Evolutionary conservation across 1,284 basidiomycete species (phyloP).

Genomic region (Sutorius eximius): DNA sequence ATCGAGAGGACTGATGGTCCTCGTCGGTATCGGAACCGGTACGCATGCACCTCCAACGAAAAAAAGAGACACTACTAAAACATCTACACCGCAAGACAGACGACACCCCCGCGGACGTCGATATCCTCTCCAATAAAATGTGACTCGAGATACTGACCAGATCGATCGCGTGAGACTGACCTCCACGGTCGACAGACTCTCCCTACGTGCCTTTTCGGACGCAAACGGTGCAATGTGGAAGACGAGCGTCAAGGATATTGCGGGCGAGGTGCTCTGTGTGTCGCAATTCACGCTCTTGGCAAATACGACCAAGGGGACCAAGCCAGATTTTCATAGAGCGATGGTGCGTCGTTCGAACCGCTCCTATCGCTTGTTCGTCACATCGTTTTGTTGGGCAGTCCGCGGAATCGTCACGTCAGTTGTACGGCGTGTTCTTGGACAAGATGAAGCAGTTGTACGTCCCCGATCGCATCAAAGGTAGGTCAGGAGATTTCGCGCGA

Average conservation of each 20-base stretch:
- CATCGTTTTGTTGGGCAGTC: slow-evolving; percentile 42
- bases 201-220: slow-evolving; percentile 73
- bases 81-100: slow-evolving; percentile 46
- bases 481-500: neutral
- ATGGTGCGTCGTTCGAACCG: slow-evolving; percentile 56
- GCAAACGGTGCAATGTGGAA: slow-evolving; percentile 72
- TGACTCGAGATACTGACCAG: slow-evolving; percentile 28
- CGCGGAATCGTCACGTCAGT: slow-evolving; percentile 61
- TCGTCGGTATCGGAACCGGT: slow-evolving; percentile 86
- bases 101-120: slow-evolving; percentile 73
- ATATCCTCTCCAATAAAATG: slow-evolving; percentile 79
- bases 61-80: slow-evolving; percentile 9
- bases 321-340: slow-evolving; percentile 88
- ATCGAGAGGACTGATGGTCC: slow-evolving; percentile 79
- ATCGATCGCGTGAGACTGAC: slow-evolving; percentile 4
- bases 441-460: slow-evolving; percentile 65
- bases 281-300: slow-evolving; percentile 91
- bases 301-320: slow-evolving; percentile 82
- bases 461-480: slow-evolving; percentile 78
- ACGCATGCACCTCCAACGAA: slow-evolving; percentile 24
- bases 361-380: neutral
- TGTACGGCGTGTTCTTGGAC: slow-evolving; percentile 75
- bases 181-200: slow-evolving; percentile 47
- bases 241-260: slow-evolving; percentile 77
- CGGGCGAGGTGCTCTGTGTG: slow-evolving; percentile 85